A percentile compares a stretch with the other conserved stretches of the same genome.
These are phyloP conservation scores for Aspergillus floridensis DNA, from an alignment of 2,329 filamentous ascomycete species.

Conservation along the genomic window DNA sequence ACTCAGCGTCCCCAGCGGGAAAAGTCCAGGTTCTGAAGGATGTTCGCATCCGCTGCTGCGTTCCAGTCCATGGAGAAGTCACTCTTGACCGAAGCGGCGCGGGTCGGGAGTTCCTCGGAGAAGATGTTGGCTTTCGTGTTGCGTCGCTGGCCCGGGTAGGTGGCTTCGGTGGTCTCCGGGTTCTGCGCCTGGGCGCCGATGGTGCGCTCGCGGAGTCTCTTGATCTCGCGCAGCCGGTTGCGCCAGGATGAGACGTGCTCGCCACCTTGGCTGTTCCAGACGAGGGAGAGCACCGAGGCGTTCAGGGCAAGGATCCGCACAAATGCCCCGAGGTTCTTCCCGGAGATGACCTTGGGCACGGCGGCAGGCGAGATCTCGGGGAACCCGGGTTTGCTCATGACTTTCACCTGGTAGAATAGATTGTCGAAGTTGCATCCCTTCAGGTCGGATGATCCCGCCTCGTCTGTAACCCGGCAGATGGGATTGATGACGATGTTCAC, in stretches of 20 bases:
- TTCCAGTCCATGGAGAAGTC: conserved; percentile 40
- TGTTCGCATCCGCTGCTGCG: conserved; percentile 35
- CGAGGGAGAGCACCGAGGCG: conserved; percentile 85
- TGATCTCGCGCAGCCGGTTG: conserved; percentile 79
- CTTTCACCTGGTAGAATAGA: conserved; percentile 81
- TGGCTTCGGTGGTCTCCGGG: conserved; percentile 30
- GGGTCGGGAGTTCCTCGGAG: conserved; percentile 35
- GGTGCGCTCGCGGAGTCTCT: conserved; percentile 66
- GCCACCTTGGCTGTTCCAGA: conserved; percentile 73
- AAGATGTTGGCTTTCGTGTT: conserved; percentile 41
- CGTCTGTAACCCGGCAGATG: conserved; percentile 49
- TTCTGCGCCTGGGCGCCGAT: conserved; percentile 29
- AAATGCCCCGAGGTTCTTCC: conserved; percentile 77
- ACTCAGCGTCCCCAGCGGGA: conserved; percentile 42
- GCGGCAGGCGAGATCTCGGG: conserved; percentile 88
- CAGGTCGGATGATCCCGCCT: conserved; percentile 38
- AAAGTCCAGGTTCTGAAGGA: conserved; percentile 43
- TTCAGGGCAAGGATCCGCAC: conserved; percentile 88
- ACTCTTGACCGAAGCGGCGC: conserved; percentile 30
- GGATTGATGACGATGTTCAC: conserved; percentile 96
- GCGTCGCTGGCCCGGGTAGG: conserved; percentile 33
- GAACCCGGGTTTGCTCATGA: conserved; percentile 83
- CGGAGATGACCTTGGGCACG: conserved; percentile 82
- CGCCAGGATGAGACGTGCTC: conserved; percentile 90
- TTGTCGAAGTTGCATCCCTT: conserved; percentile 31